phyloP scores from a whole-genome alignment of 768 basidiomycete species.

The Strobilomyces dryophilus region DNA sequence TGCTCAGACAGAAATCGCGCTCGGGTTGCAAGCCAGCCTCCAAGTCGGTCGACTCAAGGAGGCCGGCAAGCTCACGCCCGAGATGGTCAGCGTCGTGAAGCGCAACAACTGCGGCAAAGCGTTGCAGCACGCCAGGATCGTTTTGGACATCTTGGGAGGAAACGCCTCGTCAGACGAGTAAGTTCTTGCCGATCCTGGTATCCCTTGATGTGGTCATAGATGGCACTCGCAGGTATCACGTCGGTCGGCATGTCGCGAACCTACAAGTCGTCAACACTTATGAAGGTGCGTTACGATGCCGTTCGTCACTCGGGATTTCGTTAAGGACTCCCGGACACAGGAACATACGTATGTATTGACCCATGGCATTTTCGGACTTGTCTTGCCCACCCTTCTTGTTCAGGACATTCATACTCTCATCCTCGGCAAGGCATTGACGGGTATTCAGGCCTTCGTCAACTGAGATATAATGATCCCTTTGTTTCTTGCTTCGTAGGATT shows the following conservation, averaged over 20 bases:
- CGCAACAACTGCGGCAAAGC: slow-evolving; percentile 96
- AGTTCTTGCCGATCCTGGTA: slow-evolving; percentile 18
- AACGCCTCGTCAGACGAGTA: slow-evolving; percentile 94
- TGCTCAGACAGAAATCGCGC: slow-evolving; percentile 79
- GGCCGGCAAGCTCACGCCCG: slow-evolving; percentile 61
- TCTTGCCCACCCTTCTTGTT: slow-evolving; percentile 8
- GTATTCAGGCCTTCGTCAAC: slow-evolving; percentile 78
- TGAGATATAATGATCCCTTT: slow-evolving; percentile 20
- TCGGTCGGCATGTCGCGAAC: slow-evolving; percentile 93
- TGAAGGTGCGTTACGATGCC: slow-evolving; percentile 53
- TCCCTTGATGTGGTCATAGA: background rate
- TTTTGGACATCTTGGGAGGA: slow-evolving; percentile 91
- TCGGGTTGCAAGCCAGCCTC: slow-evolving; percentile 71
- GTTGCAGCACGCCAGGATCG: slow-evolving; percentile 69
- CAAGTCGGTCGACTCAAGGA: slow-evolving; percentile 91
- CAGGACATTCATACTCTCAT: slow-evolving; percentile 93
- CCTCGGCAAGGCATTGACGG: slow-evolving; percentile 90
- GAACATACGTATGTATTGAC: slow-evolving; percentile 50
- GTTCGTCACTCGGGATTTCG: background rate
- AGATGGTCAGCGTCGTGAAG: slow-evolving; percentile 95
- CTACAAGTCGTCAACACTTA: slow-evolving; percentile 96
- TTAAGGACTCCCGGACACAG: slow-evolving; percentile 25
- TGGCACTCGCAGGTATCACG: slow-evolving; percentile 62
- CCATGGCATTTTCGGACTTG: background rate
- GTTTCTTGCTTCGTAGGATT: background rate